Evolutionary conservation across 1,284 basidiomycete species (phyloP), one percentile per base, ranked within the genome.

Genomic region (Apiotrichum laibachii): DNA sequence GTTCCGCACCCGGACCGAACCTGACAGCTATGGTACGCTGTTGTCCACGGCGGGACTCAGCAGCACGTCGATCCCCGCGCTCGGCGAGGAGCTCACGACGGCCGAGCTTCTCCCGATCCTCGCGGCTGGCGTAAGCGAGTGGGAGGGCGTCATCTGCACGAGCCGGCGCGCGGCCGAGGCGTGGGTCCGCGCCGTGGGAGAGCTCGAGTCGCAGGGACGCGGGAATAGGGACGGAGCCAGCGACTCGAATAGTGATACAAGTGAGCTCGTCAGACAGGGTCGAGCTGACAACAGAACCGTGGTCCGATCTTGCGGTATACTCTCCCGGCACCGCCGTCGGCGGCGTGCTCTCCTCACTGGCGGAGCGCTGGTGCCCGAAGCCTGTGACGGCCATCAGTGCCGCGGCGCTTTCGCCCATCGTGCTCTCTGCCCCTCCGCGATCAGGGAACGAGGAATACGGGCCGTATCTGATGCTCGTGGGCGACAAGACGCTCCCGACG

Each of bases 401-500:
- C 2, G 59, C 63, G 3, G 26, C 12, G 1, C 66, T 68, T 1
- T 55, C 67, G 8, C 64, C 67, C 10, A 45, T 63, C 12, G 57
- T 72, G 15, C 57, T 71, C 16, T n/a, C 50, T 21, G 47, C 56
- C 11, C 56, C 63, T 22, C 61, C 63, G 16, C 53, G 64, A 16
- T 21, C 26, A 5, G 9, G 26, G 26, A 31, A 3, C 18, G 40
- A 8, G 31, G 22, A 5, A 16, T 62, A 68, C 56, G 57, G 52
- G 9, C 63, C 66, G 4, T 72, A 70, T 58, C 64, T 76, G 22
- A 55, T 75, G 42, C 42, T 75, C 10, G 61, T 68, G n/a, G 74
- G 74, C 5, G 72, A 76, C 57, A 76, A 76, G 60, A 65, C 72
- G 16, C 56, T 68, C 1, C 70, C 71, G 13, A 61, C 67, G 22